These are phyloP conservation scores for Melanogaster broomeanus DNA, from an alignment of 768 basidiomycete genomes.

Conservation along the genomic window DNA sequence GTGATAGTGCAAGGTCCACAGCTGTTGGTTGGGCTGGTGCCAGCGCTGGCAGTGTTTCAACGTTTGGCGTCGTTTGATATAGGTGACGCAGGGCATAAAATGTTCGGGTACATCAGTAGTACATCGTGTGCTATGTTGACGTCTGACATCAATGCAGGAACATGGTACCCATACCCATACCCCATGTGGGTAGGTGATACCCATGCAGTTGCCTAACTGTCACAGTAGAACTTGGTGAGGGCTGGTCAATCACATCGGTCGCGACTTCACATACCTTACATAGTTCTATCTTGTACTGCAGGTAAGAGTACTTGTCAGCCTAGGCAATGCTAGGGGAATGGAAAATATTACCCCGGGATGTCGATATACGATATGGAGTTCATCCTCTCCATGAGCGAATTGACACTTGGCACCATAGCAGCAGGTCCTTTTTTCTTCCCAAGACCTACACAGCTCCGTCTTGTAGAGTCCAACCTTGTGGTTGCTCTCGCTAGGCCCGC, in stretches of 20 bases:
- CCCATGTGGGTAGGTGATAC: no score
- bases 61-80: no score
- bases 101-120: no score
- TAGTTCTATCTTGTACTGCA: conserved; percentile 90
- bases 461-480: conserved; percentile 90
- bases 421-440: conserved; percentile 89
- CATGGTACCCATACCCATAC: no score
- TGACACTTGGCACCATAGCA: conserved; percentile 89
- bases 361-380: conserved; percentile 78
- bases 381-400: conserved; percentile 91
- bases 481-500: conserved; percentile 87
- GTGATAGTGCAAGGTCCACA: no score
- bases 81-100: no score
- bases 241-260: not conserved
- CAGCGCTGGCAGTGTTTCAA: no score
- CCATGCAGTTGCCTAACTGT: no score
- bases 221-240: no score
- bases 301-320: conserved; percentile 18
- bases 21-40: no score
- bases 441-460: conserved; percentile 86
- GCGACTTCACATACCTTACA: conserved; percentile 63
- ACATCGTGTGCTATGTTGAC: no score
- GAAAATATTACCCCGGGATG: conserved; percentile 75
- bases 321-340: not conserved
- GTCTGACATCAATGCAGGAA: no score